These are phyloP conservation scores for Wallemia mellicola DNA, from an alignment of 1,284 basidiomycete species.

Conservation along the genomic window DNA sequence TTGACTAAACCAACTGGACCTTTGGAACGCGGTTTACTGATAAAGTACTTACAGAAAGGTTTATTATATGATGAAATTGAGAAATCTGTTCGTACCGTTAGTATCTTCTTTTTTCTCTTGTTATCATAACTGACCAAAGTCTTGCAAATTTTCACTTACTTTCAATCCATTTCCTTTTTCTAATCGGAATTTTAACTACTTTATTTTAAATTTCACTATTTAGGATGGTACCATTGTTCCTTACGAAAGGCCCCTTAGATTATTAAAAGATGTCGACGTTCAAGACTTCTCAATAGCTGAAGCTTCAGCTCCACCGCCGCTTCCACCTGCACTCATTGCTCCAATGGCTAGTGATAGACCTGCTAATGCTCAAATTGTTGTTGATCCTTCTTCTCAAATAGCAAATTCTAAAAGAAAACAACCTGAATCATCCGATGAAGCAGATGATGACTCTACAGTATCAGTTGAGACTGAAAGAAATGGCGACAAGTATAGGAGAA, in stretches of 20 bases:
- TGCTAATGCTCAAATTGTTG: background rate
- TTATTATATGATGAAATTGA: background rate
- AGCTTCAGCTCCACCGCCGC: background rate
- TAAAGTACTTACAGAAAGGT: background rate
- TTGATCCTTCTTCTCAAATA: background rate
- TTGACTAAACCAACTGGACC: background rate
- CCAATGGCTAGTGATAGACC: background rate
- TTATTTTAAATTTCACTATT: background rate
- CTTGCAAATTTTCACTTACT: background rate
- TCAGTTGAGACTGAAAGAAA: background rate
- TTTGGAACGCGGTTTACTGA: background rate
- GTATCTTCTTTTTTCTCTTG: background rate
- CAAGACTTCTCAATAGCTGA: background rate
- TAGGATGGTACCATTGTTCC: slow-evolving; percentile 1
- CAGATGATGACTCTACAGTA: background rate
- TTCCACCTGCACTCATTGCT: background rate
- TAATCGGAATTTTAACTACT: background rate
- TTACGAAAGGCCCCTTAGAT: background rate
- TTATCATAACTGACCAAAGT: slow-evolving; percentile 1
- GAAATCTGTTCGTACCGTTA: background rate
- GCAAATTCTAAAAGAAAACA: background rate
- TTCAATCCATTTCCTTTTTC: background rate
- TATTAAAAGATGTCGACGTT: background rate
- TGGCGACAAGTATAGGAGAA: background rate
- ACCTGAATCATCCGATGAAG: background rate